Evolutionary conservation across 805 yeast genomes (phyloP).

Genomic region (Pichia gijzeniarum): DNA sequence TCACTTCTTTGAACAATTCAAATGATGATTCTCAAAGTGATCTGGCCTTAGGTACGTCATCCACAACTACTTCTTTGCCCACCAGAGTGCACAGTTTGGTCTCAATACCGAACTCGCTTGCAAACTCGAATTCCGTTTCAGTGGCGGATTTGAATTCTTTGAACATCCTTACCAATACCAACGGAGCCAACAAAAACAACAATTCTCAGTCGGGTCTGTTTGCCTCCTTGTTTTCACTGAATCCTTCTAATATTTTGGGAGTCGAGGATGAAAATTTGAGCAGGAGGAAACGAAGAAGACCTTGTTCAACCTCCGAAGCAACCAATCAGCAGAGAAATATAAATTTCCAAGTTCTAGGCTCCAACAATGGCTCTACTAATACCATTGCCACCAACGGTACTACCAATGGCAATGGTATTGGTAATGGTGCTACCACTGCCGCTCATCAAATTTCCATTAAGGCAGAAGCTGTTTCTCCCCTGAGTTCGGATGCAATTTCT

Average conservation of each 20-base stretch:
- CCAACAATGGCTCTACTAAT: too few species aligned
- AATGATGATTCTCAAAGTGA: conserved; percentile 31
- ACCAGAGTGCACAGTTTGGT: too few species aligned
- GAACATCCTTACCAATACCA: not conserved
- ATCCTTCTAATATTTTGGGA: conserved; percentile 13
- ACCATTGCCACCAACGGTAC: too few species aligned
- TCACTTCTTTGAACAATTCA: conserved; percentile 26
- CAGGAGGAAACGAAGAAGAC: conserved; percentile 27
- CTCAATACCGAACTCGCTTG: not conserved
- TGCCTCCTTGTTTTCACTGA: conserved; percentile 10
- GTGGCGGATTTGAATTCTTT: not conserved
- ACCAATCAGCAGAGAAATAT: conserved; percentile 21
- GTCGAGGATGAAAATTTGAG: conserved; percentile 13
- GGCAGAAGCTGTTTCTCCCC: conserved; percentile 27
- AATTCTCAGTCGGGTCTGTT: conserved; percentile 7
- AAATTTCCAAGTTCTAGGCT: not conserved
- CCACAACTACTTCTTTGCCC: not conserved
- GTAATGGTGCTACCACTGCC: conserved; percentile 10
- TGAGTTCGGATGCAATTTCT: conserved; percentile 28
- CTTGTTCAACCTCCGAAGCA: conserved; percentile 22
- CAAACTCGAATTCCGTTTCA: not conserved
- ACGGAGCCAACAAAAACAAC: not conserved
- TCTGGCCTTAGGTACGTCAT: conserved; percentile 19
- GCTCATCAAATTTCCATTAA: conserved; percentile 12
- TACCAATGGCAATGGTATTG: conserved; percentile 7